Evolutionary conservation across 371 early-diverging fungal species (phyloP), one percentile per base, ranked within the genome.

Genomic region (Mortierella sp.): DNA sequence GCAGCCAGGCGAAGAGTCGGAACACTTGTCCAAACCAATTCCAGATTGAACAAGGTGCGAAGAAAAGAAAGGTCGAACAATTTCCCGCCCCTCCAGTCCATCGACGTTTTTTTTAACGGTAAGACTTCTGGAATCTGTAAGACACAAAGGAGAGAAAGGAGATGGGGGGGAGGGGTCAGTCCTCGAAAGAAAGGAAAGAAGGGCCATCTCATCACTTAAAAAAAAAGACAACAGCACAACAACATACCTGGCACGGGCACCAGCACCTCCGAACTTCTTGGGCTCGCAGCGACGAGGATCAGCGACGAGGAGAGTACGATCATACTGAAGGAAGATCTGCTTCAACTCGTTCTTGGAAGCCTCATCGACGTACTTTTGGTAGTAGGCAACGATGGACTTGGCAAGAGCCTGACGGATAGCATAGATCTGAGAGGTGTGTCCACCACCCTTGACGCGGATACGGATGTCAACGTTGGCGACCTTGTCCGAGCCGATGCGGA

Each of bases 231-330:
- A 23, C 23, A 16, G 1, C 18, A 49, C 26, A 56, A 52, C 26
- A 34, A 49, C 61, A 67, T 85, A 90, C 83, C 98, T 95, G 81
- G 99, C 97, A 89, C 99, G 96, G 81, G 99, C 99, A 91, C 99
- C 99, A 61, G 93, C 93, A 91, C 99, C 99, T 83, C 99, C 99
- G 86, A 98, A 99, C 91, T 99, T 99, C 98, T 99, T 99, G 89
- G 99, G 97, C 86, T 99, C 99, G 90, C 95, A 95, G 86, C 99
- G 98, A 88, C 99, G 97, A 72, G 99, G 96, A 87, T 99, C 99
- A 67, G 99, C 96, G 69, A 99, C 99, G 58, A 99, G 91, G 61
- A 98, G 95, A 80, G 95, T 94, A 87, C 99, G 97, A 89, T 99
- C 99, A 89, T 96, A 99, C 81, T 90, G 87, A 79, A 96, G 88